Base-by-base conservation (phyloP, 2,329 filamentous ascomycete species). In the Trichoderma hamatum region DNA sequence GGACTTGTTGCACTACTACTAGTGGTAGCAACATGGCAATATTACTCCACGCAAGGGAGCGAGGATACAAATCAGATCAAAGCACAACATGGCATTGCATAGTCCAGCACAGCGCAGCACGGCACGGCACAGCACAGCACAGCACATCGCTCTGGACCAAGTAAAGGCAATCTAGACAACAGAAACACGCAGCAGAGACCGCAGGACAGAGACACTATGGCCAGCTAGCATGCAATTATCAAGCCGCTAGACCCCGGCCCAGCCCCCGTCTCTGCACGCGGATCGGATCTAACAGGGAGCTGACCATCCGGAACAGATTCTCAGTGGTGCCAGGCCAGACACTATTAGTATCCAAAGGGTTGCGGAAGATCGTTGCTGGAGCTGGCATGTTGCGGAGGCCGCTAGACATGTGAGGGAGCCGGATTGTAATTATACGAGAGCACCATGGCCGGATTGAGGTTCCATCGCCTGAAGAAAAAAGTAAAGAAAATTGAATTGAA, bases 251-350 rank as follows among this genome's bases (percentile, higher is more conserved):
- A 59, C 64, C 43, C 64, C 26, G 28, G 49, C 61, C 61, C 32
- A 32, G 61, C 46, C 46, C 30, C 61, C 61, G 61, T 59, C 32
- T 51, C 64, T 67, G 64, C 64, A 67, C 52, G 64, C 64, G 64
- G 54, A 67, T 67, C 54, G 64, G 64, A 59, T 59, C 64, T 59
- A 59, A 49, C 54, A 67, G 36, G 62, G 52, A 34, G 62, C 52
- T 58, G 52, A 49, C 43, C 52, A 32, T 43, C 30, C 49, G 52
- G 61, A 54, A 54, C 49, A 54, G 52, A 28, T 49, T 28, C 26
- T 49, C 21, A 32, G 26, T 21, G 51, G 24, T 56, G 54, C 26
- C 28, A 43, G 28, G 14, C 46, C n/a, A 64, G 61, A 55, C 13
- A 54, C 52, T 34, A 56, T n/a, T n/a, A n/a, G n/a, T n/a, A n/a